Evolutionary conservation across 352 stramenopile genomes (phyloP).

Genomic region (Globisporangium abappressorium): DNA sequence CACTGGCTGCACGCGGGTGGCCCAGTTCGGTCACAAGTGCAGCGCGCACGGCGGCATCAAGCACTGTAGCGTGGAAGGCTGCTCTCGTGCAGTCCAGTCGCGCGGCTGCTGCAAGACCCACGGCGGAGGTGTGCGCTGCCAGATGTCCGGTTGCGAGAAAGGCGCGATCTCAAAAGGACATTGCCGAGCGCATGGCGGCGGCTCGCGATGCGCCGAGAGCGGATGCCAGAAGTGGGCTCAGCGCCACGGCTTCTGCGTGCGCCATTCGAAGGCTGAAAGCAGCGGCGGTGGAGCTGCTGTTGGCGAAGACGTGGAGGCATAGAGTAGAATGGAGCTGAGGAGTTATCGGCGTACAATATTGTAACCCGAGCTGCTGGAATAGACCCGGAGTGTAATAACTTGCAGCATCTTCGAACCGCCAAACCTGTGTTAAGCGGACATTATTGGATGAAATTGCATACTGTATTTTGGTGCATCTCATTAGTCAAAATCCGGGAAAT

Average conservation of each 20-base stretch:
- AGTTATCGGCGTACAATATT: background rate
- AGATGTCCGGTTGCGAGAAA: constrained; percentile 72
- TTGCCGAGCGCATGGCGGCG: constrained; percentile 80
- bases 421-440: too few species aligned
- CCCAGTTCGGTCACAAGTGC: constrained; percentile 82
- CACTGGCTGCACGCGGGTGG: constrained; percentile 59
- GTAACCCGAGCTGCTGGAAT: background rate
- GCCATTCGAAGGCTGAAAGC: constrained; percentile 53
- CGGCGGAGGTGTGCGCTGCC: constrained; percentile 81
- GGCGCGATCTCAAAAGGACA: constrained; percentile 84
- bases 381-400: background rate
- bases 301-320: constrained; percentile 1
- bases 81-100: constrained; percentile 73
- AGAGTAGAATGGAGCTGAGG: background rate
- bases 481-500: too few species aligned
- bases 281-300: constrained; percentile 4
- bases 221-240: constrained; percentile 77
- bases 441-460: too few species aligned
- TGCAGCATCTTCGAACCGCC: background rate
- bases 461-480: too few species aligned
- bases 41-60: constrained; percentile 76
- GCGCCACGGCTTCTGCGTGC: constrained; percentile 68
- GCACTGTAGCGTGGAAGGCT: constrained; percentile 67
- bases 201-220: constrained; percentile 65
- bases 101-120: constrained; percentile 87